A percentile compares a stretch with the other conserved stretches of the same genome.
These are phyloP conservation scores for Bothriochloa decipiens DNA, from an alignment of 176 grass and related monocot species.

Conservation along the genomic window DNA sequence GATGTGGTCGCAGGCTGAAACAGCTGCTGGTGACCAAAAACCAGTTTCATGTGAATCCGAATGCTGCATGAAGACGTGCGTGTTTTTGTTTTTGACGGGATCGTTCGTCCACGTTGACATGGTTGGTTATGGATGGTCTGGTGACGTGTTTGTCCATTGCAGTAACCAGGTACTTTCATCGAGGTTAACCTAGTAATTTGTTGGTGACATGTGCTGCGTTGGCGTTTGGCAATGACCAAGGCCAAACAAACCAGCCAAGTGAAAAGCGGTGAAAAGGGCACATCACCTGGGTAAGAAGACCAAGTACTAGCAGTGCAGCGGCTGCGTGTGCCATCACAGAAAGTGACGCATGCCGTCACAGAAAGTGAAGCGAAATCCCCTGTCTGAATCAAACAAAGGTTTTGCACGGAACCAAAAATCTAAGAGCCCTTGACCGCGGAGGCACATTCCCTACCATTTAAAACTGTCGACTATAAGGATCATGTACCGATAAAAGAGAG, in stretches of 20 bases:
- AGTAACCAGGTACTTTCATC: constrained; percentile 1
- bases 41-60: neutral
- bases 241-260: too few relatives aligned
- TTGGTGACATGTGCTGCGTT: neutral
- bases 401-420: neutral
- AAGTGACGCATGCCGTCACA: constrained; percentile 7
- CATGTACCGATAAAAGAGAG: neutral
- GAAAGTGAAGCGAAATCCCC: neutral
- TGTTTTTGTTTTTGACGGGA: constrained; percentile 1
- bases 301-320: too few relatives aligned
- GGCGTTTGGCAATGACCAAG: neutral
- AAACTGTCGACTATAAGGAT: neutral
- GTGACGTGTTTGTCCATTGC: neutral
- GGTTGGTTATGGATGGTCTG: neutral
- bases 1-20: neutral
- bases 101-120: neutral
- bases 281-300: neutral
- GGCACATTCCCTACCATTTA: neutral
- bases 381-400: neutral
- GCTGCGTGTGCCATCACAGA: neutral
- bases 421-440: neutral
- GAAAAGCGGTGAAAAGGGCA: neutral
- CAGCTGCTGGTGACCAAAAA: neutral
- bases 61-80: neutral
- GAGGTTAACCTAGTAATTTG: neutral